A percentile compares a stretch with the other conserved stretches of the same genome.
Evolutionary conservation across 768 basidiomycete species (phyloP).

Genomic region (Hericium erinaceus): DNA sequence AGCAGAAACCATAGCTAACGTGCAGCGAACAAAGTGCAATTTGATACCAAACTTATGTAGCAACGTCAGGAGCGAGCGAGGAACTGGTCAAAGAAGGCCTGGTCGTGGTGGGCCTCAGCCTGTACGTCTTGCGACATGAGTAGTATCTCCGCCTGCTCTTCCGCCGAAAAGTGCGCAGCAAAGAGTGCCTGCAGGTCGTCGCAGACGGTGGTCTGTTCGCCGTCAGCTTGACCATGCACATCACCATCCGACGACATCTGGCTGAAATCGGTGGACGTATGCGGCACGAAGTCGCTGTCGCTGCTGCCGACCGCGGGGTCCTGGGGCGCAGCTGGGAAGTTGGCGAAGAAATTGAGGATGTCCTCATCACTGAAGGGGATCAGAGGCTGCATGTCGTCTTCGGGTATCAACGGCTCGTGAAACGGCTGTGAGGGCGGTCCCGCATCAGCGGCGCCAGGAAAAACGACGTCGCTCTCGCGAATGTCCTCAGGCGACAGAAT

Average conservation of each 20-base stretch:
- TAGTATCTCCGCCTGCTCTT: not conserved
- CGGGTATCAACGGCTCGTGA: no score
- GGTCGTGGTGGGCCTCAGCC: no score
- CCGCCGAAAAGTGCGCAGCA: not conserved
- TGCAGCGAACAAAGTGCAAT: no score
- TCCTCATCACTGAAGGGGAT: not conserved
- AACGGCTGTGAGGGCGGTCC: no score
- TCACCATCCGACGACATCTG: not conserved
- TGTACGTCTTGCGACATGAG: not conserved
- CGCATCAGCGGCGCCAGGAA: not conserved
- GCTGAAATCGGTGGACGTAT: not conserved
- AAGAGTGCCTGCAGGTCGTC: not conserved
- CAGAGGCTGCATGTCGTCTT: not conserved
- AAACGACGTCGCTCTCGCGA: slow-evolving; percentile 12
- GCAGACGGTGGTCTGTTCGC: not conserved
- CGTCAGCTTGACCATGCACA: not conserved
- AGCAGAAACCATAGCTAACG: no score
- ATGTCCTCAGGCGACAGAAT: slow-evolving; percentile 19
- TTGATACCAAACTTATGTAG: no score
- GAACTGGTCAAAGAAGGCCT: no score
- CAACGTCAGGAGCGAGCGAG: no score
- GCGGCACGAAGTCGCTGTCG: not conserved
- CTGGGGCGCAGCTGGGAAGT: not conserved
- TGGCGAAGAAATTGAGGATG: not conserved
- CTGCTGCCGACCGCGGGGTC: not conserved